Evolutionary conservation across 306 rosid species (phyloP).

Genomic region (Elaeagnus macrophylla): DNA sequence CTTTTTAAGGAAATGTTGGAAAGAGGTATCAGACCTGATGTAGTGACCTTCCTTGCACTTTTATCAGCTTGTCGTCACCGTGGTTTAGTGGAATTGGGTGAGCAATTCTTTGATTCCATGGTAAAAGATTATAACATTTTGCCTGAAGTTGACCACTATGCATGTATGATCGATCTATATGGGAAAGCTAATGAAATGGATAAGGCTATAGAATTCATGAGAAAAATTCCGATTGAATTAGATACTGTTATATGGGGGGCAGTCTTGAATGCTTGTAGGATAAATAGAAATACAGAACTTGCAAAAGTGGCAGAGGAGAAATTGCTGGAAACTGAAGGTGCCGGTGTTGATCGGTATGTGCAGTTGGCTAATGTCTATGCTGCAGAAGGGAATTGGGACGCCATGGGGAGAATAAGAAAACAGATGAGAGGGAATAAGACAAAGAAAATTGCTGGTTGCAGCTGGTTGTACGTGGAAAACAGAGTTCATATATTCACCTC

Average conservation of each 20-base stretch:
- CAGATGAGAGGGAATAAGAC: slow-evolving; percentile 65
- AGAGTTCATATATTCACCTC: slow-evolving; percentile 59
- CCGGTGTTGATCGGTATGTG: slow-evolving; percentile 54
- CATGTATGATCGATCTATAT: slow-evolving; percentile 80
- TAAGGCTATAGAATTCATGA: slow-evolving; percentile 48
- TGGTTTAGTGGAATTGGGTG: slow-evolving; percentile 55
- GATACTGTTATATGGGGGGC: slow-evolving; percentile 64
- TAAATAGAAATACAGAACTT: slow-evolving; percentile 40
- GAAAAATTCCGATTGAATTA: slow-evolving; percentile 37
- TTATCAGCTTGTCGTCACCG: slow-evolving; percentile 67
- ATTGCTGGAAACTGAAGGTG: slow-evolving; percentile 33
- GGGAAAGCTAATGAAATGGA: slow-evolving; percentile 60
- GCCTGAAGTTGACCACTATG: slow-evolving; percentile 60
- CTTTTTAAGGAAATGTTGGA: slow-evolving; percentile 54
- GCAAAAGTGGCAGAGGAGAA: slow-evolving; percentile 45
- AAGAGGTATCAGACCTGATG: slow-evolving; percentile 44
- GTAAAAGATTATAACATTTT: slow-evolving; percentile 33
- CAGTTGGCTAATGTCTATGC: slow-evolving; percentile 75
- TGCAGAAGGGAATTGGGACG: slow-evolving; percentile 66
- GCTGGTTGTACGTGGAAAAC: slow-evolving; percentile 63
- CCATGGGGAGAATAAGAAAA: slow-evolving; percentile 73
- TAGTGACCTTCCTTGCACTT: slow-evolving; percentile 60
- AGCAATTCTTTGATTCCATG: slow-evolving; percentile 52
- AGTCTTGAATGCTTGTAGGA: slow-evolving; percentile 59
- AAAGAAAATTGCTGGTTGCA: slow-evolving; percentile 63